Percentiles rank a stretch among this genome's conserved stretches.
Conservation (phyloP, 345 rosid species). For the Zanthoxylum bungeanum region DNA sequence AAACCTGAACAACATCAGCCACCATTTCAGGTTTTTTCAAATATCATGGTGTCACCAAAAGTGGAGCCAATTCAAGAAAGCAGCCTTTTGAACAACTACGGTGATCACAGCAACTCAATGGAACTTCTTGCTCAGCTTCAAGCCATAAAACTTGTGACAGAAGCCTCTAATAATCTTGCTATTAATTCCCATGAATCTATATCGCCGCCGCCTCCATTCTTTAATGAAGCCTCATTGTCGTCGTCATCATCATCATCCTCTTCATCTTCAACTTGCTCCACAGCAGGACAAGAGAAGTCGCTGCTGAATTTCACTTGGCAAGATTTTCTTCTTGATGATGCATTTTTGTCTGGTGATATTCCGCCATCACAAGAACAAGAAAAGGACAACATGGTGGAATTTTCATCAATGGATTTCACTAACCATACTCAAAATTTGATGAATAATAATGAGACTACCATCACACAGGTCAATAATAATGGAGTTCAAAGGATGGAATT, state of each 20-base stretch:
- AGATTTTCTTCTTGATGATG: constrained; percentile 76
- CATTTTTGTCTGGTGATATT: constrained; percentile 21
- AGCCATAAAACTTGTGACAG: constrained; percentile 65
- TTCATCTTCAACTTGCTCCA: constrained; percentile 52
- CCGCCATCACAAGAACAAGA: constrained; percentile 16
- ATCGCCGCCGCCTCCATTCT: constrained; percentile 9
- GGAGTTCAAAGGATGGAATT: constrained; percentile 19
- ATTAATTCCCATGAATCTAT: constrained; percentile 12
- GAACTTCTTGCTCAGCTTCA: constrained; percentile 76
- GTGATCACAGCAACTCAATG: constrained; percentile 25
- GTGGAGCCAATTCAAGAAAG: constrained; percentile 25
- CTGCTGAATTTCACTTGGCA: constrained; percentile 59
- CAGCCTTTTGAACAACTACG: constrained; percentile 13
- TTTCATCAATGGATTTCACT: constrained; percentile 28
- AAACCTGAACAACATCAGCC: constrained; percentile 24
- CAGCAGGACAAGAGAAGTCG: constrained; percentile 43
- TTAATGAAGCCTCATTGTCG: constrained; percentile 29
- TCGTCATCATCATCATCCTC: constrained; percentile 36
- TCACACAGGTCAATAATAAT: background rate
- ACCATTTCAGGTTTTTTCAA: constrained; percentile 11
- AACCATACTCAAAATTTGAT: constrained; percentile 14
- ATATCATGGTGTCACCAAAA: constrained; percentile 18
- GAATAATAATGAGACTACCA: background rate
- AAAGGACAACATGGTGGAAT: constrained; percentile 21
- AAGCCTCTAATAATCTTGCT: constrained; percentile 36